Evolutionary conservation across 306 rosid genomes (phyloP).

Genomic region (Phaseolus lunatus): DNA sequence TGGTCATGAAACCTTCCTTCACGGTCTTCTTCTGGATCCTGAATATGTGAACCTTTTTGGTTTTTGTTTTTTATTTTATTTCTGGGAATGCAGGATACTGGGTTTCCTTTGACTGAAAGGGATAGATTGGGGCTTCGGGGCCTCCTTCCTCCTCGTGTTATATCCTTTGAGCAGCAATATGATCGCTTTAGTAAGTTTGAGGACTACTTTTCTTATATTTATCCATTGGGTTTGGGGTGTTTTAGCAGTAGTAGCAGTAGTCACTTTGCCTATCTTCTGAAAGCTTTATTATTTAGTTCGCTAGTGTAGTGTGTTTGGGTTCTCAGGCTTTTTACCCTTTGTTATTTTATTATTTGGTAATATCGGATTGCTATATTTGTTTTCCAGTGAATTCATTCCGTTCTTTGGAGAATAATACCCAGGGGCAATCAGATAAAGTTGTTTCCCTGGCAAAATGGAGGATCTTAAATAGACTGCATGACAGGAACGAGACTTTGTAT

Average conservation of each 20-base stretch:
- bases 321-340: constrained; percentile 21
- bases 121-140: constrained; percentile 98
- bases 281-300: neutral
- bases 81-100: constrained; percentile 82
- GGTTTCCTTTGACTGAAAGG: constrained; percentile 93
- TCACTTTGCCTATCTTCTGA: constrained; percentile 24
- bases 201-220: constrained; percentile 29
- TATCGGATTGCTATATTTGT: constrained; percentile 1
- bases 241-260: constrained; percentile 4
- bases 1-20: constrained; percentile 12
- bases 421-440: constrained; percentile 68
- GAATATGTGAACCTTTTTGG: neutral
- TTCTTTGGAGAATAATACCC: constrained; percentile 90
- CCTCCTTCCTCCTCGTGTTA: constrained; percentile 96
- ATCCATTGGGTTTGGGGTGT: neutral
- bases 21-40: constrained; percentile 23
- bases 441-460: constrained; percentile 97
- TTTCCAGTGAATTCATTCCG: constrained; percentile 90
- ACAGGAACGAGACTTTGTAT: constrained; percentile 94
- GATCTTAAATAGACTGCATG: constrained; percentile 95
- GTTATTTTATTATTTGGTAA: constrained; percentile 13
- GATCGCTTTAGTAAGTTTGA: constrained; percentile 85
- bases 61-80: neutral
- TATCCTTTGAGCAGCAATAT: constrained; percentile 96
- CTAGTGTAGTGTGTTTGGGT: constrained; percentile 14